Conservation (phyloP, 768 basidiomycete genomes). For the Naganishia kalamii region DNA sequence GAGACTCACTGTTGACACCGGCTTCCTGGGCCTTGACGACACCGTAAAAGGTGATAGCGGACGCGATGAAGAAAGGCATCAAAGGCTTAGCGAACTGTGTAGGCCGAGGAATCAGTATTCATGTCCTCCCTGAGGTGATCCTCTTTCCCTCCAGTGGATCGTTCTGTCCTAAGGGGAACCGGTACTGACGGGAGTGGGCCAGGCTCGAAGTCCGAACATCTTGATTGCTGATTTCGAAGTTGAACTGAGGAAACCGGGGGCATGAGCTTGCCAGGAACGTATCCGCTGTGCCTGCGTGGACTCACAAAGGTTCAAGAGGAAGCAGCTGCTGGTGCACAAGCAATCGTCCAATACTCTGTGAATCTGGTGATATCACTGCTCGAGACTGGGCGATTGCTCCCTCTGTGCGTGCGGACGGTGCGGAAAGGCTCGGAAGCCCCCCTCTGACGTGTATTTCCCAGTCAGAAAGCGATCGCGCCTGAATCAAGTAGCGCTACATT, state of each 20-base stretch:
- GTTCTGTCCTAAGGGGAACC: background rate
- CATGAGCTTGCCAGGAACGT: background rate
- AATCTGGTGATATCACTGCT: background rate
- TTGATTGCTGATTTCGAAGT: background rate
- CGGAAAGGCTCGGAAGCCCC: background rate
- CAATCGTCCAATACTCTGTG: background rate
- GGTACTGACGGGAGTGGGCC: conserved; percentile 43
- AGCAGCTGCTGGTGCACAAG: background rate
- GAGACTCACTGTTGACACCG: conserved; percentile 37
- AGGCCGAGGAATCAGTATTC: background rate
- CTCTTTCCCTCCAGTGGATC: background rate
- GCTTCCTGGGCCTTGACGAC: conserved; percentile 38
- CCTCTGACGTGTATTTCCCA: background rate
- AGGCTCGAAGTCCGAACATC: conserved; percentile 46
- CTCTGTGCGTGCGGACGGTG: background rate
- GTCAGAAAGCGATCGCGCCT: background rate
- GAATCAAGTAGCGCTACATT: background rate
- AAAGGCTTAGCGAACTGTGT: conserved; percentile 43
- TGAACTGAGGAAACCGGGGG: background rate
- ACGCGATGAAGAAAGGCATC: conserved; percentile 41
- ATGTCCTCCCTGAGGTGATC: background rate
- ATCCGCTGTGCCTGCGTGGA: too few species aligned
- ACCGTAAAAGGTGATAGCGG: conserved; percentile 36
- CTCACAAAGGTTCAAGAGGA: background rate
- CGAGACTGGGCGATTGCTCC: background rate